These are phyloP conservation scores for Pleurotus salmoneostramineus DNA, from an alignment of 768 basidiomycete species.

Conservation along the genomic window DNA sequence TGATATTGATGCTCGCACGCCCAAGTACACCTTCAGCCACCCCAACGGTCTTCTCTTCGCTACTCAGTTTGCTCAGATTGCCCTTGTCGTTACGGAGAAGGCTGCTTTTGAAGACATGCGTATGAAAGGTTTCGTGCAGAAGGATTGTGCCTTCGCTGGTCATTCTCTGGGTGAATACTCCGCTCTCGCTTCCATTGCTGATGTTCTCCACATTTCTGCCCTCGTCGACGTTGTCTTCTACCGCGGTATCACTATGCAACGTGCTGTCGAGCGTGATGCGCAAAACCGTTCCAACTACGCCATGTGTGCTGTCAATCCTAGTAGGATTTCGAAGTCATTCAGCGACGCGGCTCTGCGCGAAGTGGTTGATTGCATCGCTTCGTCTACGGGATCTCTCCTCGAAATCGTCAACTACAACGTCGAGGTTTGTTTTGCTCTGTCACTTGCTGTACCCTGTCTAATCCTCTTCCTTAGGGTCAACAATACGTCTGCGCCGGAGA, in stretches of 20 bases:
- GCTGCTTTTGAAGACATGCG: conserved; percentile 99
- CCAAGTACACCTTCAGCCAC: conserved; percentile 97
- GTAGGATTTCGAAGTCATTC: conserved; percentile 91
- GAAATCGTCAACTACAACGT: conserved; percentile 98
- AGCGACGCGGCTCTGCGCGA: conserved; percentile 94
- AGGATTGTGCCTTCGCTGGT: conserved; percentile 90
- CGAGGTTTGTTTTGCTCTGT: conserved; percentile 44
- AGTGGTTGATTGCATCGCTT: conserved; percentile 88
- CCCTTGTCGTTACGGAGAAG: conserved; percentile 96
- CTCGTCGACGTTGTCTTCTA: conserved; percentile 99
- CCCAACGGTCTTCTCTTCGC: conserved; percentile 94
- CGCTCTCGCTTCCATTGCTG: conserved; percentile 95
- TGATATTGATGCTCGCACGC: conserved; percentile 92
- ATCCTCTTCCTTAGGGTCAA: conserved; percentile 64
- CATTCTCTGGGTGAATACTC: conserved; percentile 99
- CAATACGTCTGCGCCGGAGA: conserved; percentile 99
- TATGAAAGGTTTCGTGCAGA: conserved; percentile 91
- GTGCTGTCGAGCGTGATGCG: conserved; percentile 94
- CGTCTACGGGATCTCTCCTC: conserved; percentile 73
- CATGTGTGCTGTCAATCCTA: conserved; percentile 99
- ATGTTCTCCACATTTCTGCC: conserved; percentile 91
- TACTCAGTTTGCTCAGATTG: conserved; percentile 98
- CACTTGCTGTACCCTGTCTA: conserved; percentile 5
- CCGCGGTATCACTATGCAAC: conserved; percentile 99
- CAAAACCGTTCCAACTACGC: conserved; percentile 94